Evolutionary conservation across 768 basidiomycete species (phyloP).

Genomic region (Leccinum obscurum): DNA sequence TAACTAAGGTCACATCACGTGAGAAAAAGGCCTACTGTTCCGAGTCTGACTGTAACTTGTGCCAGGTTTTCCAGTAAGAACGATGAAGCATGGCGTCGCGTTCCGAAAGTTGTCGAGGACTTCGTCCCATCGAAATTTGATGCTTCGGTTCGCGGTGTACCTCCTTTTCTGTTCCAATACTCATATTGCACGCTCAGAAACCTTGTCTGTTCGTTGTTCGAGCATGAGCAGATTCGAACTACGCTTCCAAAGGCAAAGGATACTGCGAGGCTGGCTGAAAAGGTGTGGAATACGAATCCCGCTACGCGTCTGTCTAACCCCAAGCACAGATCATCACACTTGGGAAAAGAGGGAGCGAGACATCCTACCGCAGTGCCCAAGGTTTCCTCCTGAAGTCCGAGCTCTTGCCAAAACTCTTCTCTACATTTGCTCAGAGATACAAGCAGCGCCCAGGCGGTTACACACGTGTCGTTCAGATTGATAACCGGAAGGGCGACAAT

Average conservation of each 20-base stretch:
- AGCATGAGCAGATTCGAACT: constrained; percentile 95
- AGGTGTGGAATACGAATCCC: constrained; percentile 46
- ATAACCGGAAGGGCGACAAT: constrained; percentile 88
- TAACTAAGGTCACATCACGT: constrained; percentile 1
- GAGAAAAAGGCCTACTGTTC: background rate
- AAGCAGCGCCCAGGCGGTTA: constrained; percentile 85
- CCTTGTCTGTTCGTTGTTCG: constrained; percentile 88
- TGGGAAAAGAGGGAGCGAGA: constrained; percentile 80
- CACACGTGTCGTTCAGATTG: constrained; percentile 90
- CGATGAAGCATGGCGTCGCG: constrained; percentile 93
- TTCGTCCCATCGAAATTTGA: constrained; percentile 87
- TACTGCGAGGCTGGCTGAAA: constrained; percentile 87
- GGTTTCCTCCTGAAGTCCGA: constrained; percentile 75
- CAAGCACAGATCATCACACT: constrained; percentile 76
- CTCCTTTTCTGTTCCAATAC: background rate
- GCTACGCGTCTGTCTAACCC: constrained; percentile 9
- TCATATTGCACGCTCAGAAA: constrained; percentile 54
- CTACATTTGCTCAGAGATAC: constrained; percentile 78
- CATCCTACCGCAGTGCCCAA: constrained; percentile 69
- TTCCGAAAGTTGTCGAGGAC: constrained; percentile 92
- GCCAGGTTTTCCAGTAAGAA: constrained; percentile 1
- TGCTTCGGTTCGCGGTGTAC: constrained; percentile 68
- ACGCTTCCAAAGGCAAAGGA: constrained; percentile 95
- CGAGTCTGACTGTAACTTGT: too few relatives aligned
- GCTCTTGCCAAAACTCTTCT: constrained; percentile 82